Evolutionary conservation across 306 rosid species (phyloP).

Genomic region (Lotus japonicus): DNA sequence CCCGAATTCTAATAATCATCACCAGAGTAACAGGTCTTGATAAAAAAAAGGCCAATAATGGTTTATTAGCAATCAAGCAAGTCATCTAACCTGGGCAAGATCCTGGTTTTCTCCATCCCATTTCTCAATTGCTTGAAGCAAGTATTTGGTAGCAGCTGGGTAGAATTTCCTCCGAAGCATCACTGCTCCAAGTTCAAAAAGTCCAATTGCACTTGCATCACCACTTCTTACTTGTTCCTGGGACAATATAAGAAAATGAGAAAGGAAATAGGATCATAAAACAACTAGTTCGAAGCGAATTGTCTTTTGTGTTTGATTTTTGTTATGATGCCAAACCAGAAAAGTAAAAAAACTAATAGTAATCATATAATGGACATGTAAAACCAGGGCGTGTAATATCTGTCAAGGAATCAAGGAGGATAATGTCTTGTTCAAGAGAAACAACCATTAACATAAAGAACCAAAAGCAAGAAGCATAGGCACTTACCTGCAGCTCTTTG

Average conservation of each 20-base stretch:
- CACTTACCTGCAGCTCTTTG: slow-evolving; percentile 81
- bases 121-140: slow-evolving; percentile 88
- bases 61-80: slow-evolving; percentile 2
- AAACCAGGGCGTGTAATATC: not conserved
- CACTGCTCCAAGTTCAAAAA: slow-evolving; percentile 97
- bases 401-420: slow-evolving; percentile 3
- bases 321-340: not conserved
- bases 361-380: not conserved
- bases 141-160: slow-evolving; percentile 83
- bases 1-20: not conserved
- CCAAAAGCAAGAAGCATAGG: slow-evolving; percentile 15
- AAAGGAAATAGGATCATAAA: not conserved
- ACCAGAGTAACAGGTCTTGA: slow-evolving; percentile 5
- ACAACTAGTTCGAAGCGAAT: not conserved
- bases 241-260: slow-evolving; percentile 14
- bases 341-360: not conserved
- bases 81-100: slow-evolving; percentile 75
- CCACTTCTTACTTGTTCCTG: slow-evolving; percentile 99
- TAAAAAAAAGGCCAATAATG: not conserved
- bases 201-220: slow-evolving; percentile 83
- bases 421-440: not conserved
- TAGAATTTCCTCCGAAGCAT: slow-evolving; percentile 94
- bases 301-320: not conserved
- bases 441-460: not conserved
- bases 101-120: slow-evolving; percentile 98